These are phyloP conservation scores for Candida pseudoglaebosa DNA, from an alignment of 805 yeast species.

Conservation along the genomic window DNA sequence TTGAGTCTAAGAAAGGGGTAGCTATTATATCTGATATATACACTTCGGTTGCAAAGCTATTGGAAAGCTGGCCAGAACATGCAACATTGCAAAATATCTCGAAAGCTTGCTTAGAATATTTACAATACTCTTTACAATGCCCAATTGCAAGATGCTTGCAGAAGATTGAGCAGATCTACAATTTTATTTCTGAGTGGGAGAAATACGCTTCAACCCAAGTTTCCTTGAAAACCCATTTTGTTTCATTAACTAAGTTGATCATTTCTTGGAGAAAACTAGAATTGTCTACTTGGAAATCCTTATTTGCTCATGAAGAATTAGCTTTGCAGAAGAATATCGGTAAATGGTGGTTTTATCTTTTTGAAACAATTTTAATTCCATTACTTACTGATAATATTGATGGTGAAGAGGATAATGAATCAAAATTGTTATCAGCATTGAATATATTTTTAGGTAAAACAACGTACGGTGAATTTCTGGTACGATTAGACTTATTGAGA, in stretches of 20 bases:
- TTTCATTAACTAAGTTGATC: slow-evolving; percentile 59
- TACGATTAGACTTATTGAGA: slow-evolving; percentile 55
- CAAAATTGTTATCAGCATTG: slow-evolving; percentile 49
- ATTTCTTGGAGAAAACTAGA: slow-evolving; percentile 92
- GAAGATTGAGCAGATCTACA: slow-evolving; percentile 82
- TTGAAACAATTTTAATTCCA: slow-evolving; percentile 69
- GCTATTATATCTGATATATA: slow-evolving; percentile 32
- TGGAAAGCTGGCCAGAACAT: slow-evolving; percentile 90
- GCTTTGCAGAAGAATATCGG: slow-evolving; percentile 50
- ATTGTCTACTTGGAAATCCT: slow-evolving; percentile 75
- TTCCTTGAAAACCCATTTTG: slow-evolving; percentile 53
- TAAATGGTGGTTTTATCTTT: slow-evolving; percentile 89
- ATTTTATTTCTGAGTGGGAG: slow-evolving; percentile 87
- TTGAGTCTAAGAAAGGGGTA: slow-evolving; percentile 61
- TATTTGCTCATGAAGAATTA: slow-evolving; percentile 63
- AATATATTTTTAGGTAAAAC: slow-evolving; percentile 74
- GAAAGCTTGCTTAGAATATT: slow-evolving; percentile 62
- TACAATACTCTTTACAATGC: slow-evolving; percentile 55
- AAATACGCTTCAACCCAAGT: slow-evolving; percentile 81
- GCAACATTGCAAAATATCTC: slow-evolving; percentile 72
- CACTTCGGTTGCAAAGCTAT: slow-evolving; percentile 36
- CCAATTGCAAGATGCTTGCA: slow-evolving; percentile 77
- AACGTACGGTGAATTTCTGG: slow-evolving; percentile 66
- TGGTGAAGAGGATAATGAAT: slow-evolving; percentile 8
- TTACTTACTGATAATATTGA: slow-evolving; percentile 33